phyloP scores from a whole-genome alignment of 2,329 filamentous ascomycete species.

The Knufia petricola region DNA sequence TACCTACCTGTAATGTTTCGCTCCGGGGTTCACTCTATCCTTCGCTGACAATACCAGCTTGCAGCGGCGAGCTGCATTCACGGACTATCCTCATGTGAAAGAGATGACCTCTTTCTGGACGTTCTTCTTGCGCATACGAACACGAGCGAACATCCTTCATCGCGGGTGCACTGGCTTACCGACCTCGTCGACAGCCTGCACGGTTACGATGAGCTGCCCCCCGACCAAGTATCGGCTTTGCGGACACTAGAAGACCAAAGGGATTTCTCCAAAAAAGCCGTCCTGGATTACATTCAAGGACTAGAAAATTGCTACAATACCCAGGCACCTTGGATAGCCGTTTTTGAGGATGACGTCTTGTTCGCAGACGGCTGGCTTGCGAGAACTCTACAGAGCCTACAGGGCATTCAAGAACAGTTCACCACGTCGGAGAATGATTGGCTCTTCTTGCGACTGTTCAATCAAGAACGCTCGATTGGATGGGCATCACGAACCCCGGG shows the following conservation, averaged over 20 bases:
- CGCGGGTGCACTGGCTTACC: no score
- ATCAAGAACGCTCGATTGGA: slow-evolving; percentile 26
- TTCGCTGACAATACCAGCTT: no score
- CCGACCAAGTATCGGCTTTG: neutral
- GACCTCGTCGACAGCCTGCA: no score
- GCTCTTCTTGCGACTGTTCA: slow-evolving; percentile 29
- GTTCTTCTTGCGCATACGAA: no score
- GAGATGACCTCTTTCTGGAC: no score
- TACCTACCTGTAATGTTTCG: no score
- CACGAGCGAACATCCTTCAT: no score
- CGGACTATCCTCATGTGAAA: no score
- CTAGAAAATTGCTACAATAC: slow-evolving; percentile 25
- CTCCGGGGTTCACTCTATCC: no score
- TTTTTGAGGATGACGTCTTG: slow-evolving; percentile 32
- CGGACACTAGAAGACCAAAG: neutral
- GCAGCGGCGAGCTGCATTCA: no score
- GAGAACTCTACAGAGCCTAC: slow-evolving; percentile 24
- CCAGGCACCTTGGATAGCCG: slow-evolving; percentile 27
- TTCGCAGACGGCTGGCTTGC: slow-evolving; percentile 30
- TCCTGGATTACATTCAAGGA: slow-evolving; percentile 27
- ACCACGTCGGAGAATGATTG: slow-evolving; percentile 13
- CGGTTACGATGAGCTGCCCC: no score
- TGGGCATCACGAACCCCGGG: slow-evolving; percentile 13
- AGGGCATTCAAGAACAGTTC: slow-evolving; percentile 10
- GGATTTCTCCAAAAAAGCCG: neutral